A percentile compares a stretch with the other conserved stretches of the same genome.
These are phyloP conservation scores for Cryptosporidium bovis DNA, from an alignment of 169 alveolate genomes.

Conservation along the genomic window DNA sequence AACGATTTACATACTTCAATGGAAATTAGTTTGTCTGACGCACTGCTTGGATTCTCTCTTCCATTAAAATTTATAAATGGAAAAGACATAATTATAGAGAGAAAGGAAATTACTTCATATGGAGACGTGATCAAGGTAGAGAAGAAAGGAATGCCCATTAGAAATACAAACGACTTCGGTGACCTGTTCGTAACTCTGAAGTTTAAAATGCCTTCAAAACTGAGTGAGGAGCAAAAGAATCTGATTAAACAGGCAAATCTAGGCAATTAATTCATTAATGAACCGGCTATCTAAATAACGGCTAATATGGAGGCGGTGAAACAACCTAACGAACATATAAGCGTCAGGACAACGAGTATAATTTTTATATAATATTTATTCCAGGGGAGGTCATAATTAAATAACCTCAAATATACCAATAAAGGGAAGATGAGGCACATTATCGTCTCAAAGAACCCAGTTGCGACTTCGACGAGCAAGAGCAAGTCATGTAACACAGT, in stretches of 20 bases:
- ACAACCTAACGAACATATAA: conserved; percentile 63
- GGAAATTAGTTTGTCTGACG: conserved; percentile 84
- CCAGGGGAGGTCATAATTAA: conserved; percentile 17
- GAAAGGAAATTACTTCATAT: conserved; percentile 83
- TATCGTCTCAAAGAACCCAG: conserved; percentile 67
- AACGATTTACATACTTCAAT: conserved; percentile 82
- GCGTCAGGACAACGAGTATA: conserved; percentile 14
- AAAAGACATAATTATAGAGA: conserved; percentile 77
- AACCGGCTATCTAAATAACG: conserved; percentile 1
- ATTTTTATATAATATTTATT: conserved; percentile 19
- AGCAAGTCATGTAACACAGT: conserved; percentile 34
- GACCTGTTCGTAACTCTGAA: conserved; percentile 81
- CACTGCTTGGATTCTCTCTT: conserved; percentile 83
- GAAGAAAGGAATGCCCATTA: conserved; percentile 85
- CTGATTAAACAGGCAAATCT: conserved; percentile 79
- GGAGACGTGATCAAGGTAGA: conserved; percentile 80
- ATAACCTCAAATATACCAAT: conserved; percentile 51
- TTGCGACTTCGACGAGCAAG: conserved; percentile 66
- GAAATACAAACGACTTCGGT: conserved; percentile 79
- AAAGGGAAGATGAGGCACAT: conserved; percentile 57
- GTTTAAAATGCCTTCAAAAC: conserved; percentile 81
- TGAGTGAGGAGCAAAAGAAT: conserved; percentile 77
- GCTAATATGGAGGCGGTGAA: conserved; percentile 71
- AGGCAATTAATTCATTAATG: conserved; percentile 34
- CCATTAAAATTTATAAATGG: conserved; percentile 83